Conservation (phyloP, 164 flowering plant species). For the Piper betle region DNA sequence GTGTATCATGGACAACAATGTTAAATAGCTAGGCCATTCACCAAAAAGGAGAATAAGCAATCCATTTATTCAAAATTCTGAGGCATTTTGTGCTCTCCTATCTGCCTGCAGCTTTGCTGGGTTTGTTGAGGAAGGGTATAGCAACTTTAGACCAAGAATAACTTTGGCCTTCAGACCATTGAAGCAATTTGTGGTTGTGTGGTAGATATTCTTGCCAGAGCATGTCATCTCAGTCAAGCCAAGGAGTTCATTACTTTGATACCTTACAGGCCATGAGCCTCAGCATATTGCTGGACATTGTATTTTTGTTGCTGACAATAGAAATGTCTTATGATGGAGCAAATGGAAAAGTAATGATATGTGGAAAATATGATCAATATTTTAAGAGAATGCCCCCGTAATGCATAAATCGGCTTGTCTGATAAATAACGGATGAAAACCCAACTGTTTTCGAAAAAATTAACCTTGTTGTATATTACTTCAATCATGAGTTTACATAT, state of each 20-base stretch:
- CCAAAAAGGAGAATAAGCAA: constrained; percentile 16
- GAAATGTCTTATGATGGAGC: no score
- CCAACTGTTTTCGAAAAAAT: no score
- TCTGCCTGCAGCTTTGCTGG: constrained; percentile 22
- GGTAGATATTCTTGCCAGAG: constrained; percentile 20
- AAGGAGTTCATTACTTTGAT: constrained; percentile 10
- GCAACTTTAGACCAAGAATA: constrained; percentile 10
- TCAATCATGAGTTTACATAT: no score
- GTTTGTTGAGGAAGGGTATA: constrained; percentile 17
- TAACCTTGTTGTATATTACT: no score
- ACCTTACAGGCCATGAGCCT: constrained; percentile 14
- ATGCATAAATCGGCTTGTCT: no score
- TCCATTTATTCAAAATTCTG: constrained; percentile 9
- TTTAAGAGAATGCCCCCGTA: no score
- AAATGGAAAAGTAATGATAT: no score
- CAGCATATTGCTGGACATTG: no score
- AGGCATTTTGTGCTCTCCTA: constrained; percentile 16
- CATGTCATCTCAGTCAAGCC: constrained; percentile 16
- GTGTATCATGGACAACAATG: constrained; percentile 21
- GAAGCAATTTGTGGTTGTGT: constrained; percentile 15
- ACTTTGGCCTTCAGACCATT: constrained; percentile 8
- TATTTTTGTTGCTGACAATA: no score
- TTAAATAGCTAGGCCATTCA: constrained; percentile 18
- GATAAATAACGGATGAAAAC: no score
- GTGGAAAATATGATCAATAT: no score